phyloP scores from a whole-genome alignment of 1,284 basidiomycete species.

The Porphyrellus sp. region DNA sequence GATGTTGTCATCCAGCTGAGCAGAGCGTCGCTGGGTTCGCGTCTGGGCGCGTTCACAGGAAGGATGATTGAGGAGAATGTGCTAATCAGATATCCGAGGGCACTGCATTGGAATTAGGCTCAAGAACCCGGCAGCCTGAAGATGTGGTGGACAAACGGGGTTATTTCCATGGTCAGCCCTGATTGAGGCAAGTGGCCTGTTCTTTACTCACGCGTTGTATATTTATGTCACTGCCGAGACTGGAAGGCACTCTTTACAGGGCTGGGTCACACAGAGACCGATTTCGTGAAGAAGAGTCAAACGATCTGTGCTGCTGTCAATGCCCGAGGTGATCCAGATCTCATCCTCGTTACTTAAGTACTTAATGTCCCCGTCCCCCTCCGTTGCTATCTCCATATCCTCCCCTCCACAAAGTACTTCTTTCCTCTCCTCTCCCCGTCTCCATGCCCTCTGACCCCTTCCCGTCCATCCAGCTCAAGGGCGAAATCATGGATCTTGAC shows the following conservation, averaged over 20 bases:
- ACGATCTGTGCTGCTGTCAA: slow-evolving; percentile 35
- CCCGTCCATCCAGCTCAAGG: slow-evolving; percentile 51
- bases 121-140: slow-evolving; percentile 24
- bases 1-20: background rate
- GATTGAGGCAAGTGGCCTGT: slow-evolving; percentile 28
- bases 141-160: slow-evolving; percentile 21
- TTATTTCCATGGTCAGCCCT: slow-evolving; percentile 20
- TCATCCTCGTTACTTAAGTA: slow-evolving; percentile 37
- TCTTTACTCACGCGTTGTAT: slow-evolving; percentile 35
- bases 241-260: slow-evolving; percentile 35
- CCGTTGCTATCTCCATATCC: slow-evolving; percentile 20
- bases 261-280: slow-evolving; percentile 36
- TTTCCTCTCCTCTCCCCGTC: slow-evolving; percentile 21
- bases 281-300: slow-evolving; percentile 34
- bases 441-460: slow-evolving; percentile 38
- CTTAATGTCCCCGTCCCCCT: slow-evolving; percentile 36
- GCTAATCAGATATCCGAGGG: slow-evolving; percentile 39
- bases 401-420: slow-evolving; percentile 35
- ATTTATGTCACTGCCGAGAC: slow-evolving; percentile 39
- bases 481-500: slow-evolving; percentile 66
- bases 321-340: slow-evolving; percentile 37
- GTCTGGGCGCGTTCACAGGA: slow-evolving; percentile 26
- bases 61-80: slow-evolving; percentile 25
- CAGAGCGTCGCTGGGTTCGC: slow-evolving; percentile 28
- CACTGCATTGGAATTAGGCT: slow-evolving; percentile 40